Evolutionary conservation across 2,329 filamentous ascomycete species (phyloP), one percentile per base, ranked within the genome.

Genomic region (Parastagonospora avenae): DNA sequence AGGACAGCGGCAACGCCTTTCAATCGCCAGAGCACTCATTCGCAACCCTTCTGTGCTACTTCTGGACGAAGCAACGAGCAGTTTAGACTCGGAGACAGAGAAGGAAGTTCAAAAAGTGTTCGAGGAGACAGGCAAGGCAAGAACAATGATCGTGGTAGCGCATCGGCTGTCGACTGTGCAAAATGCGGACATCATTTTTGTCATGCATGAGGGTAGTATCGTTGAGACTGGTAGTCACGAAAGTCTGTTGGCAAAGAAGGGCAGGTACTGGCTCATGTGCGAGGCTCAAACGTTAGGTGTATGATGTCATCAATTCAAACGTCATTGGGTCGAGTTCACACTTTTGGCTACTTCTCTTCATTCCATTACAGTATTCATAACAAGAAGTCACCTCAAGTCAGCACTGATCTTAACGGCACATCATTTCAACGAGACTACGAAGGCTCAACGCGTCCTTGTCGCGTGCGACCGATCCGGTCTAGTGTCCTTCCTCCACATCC

Each of bases 1-100:
- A 10, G 91, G 91, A 0, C 90, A 95, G 70, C 83, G 88, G 19
- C 90, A 94, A 67, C 83, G 91, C 6, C 80, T 94, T 15, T 85
- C 89, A 0, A 90, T 91, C 52, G 88, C 88, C 0, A 79, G 88
- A 2, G 85, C 86, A 2, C 82, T 91, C 6, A 79, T 90, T 24
- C 81, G 85, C 30, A 74, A 84, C 38, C 87, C 88, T 0, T 74
- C 51, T 16, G 64, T 86, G 3, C 67, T 86, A 2, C 69, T 86
- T 0, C 73, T 87, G 0, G 84, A 87, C 46, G 83, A 86, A 65
- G 83, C 84, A 2, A 86, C 83, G 0, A 79, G 76, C 1, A 80
- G 77, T 44, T 76, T 91, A 0, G 87, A 90, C 57, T 85, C 85
- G 0, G 82, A 87, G 61, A 85, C 82, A 0, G 88, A 90, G 66